Base-by-base conservation (phyloP, 768 basidiomycete species). In the Mycena metata region DNA sequence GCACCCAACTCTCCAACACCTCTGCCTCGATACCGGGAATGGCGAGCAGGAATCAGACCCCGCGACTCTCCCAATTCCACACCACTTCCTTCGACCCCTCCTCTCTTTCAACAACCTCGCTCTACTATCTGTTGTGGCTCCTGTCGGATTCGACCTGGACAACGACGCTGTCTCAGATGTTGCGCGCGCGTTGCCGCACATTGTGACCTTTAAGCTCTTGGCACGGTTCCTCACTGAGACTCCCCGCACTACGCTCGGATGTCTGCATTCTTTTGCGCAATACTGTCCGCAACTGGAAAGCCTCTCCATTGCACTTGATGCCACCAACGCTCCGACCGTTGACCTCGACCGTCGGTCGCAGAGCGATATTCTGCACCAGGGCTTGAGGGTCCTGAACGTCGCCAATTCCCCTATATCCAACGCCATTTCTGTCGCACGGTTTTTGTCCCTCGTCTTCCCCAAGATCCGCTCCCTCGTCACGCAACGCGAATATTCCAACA, bases 191-290 rank as follows among this genome's bases (percentile, higher is more conserved):
- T 61, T 33, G 47, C 60, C 60, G 5, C 60, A 16, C 5, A 36
- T 61, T 17, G 36, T 24, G 17, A 24, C 13, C 39, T 16, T 61
- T 10, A 9, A 41, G 9, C 43, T 61, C 6, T 3, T 19, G 7
- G 12, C 30, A 15, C 3, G n/a, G 1, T 26, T 16, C 50, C 35
- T 11, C n/a, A 16, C 49, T 35, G 5, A 17, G 10, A 7, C 10
- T 9, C 60, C 47, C 7, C 45, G 59, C 47, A 35, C 60, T 5
- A 61, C 60, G 16, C 60, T 51, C n/a, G 36, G 13, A 5, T 50
- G 60, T 21, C 36, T 61, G 42, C 23, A 42, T 6, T 49, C 46
- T 15, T 61, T 61, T 26, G 46, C 49, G 6, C 26, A 11, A 36
- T 13, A 51, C 15, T 61, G 60, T n/a, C 60, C 60, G 8, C 23